Percentiles rank a stretch among this genome's conserved stretches.
These are phyloP conservation scores for Aspergillus incahuasiensis DNA, from an alignment of 495 filamentous ascomycete species.

Conservation along the genomic window DNA sequence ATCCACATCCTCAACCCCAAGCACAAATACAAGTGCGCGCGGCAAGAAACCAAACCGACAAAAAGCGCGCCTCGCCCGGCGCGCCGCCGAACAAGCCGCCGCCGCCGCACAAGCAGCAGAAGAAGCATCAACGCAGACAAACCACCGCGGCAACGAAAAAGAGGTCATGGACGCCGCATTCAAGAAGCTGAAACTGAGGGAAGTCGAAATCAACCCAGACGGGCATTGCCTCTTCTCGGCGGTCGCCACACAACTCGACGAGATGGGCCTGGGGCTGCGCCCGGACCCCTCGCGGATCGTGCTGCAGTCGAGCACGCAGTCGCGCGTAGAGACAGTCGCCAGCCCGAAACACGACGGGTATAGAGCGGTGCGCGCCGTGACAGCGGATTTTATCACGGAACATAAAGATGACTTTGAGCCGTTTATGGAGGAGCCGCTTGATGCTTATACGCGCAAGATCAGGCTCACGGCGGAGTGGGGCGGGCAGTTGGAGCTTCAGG, in stretches of 20 bases:
- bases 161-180: constrained; percentile 63
- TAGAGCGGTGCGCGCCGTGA: constrained; percentile 43
- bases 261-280: constrained; percentile 39
- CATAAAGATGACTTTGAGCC: constrained; percentile 58
- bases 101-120: constrained; percentile 58
- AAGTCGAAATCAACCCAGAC: constrained; percentile 80
- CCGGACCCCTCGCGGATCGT: constrained; percentile 42
- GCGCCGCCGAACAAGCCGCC: constrained; percentile 78
- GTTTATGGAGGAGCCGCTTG: constrained; percentile 81
- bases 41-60: constrained; percentile 80
- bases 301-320: constrained; percentile 32
- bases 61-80: constrained; percentile 84
- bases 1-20: constrained; percentile 3
- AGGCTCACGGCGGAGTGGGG: constrained; percentile 94
- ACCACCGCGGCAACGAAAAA: constrained; percentile 69
- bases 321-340: constrained; percentile 41
- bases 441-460: constrained; percentile 69
- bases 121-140: constrained; percentile 69
- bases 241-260: constrained; percentile 73
- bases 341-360: constrained; percentile 42
- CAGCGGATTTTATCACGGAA: constrained; percentile 53
- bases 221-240: constrained; percentile 96
- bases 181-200: constrained; percentile 55
- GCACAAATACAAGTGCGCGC: constrained; percentile 6
- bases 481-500: constrained; percentile 82